These are phyloP conservation scores for Coniochaeta pulveracea DNA, from an alignment of 2,329 filamentous ascomycete species.

Conservation along the genomic window DNA sequence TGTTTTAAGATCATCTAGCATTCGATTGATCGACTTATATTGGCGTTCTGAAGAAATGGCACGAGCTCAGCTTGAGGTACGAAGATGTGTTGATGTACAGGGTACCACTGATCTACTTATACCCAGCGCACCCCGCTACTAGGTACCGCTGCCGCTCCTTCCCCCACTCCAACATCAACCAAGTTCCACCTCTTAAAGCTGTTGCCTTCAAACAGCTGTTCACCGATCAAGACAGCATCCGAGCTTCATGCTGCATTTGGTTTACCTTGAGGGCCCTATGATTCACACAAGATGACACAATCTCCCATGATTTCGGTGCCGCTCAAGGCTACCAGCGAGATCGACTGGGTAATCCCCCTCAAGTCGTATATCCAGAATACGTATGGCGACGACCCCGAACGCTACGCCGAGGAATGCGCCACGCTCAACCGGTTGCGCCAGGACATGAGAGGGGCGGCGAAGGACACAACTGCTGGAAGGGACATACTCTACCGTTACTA, in stretches of 20 bases:
- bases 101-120: too few species aligned
- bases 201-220: not conserved
- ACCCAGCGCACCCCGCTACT: not conserved
- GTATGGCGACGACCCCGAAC: slow-evolving; percentile 93
- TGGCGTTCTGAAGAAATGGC: too few species aligned
- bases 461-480: slow-evolving; percentile 86
- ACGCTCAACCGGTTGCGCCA: slow-evolving; percentile 90
- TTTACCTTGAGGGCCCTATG: not conserved
- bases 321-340: slow-evolving; percentile 89
- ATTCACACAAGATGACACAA: slow-evolving; percentile 53
- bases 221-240: not conserved
- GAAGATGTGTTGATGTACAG: too few species aligned
- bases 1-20: too few species aligned
- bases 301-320: slow-evolving; percentile 93
- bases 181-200: slow-evolving; percentile 1
- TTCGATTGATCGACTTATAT: too few species aligned
- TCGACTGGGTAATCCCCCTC: slow-evolving; percentile 90
- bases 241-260: not conserved
- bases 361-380: slow-evolving; percentile 89
- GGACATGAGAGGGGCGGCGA: slow-evolving; percentile 95
- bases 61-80: too few species aligned
- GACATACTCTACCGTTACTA: slow-evolving; percentile 97
- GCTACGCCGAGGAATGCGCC: slow-evolving; percentile 89
- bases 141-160: slow-evolving; percentile 1
- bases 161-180: not conserved